Evolutionary conservation across 1,284 basidiomycete genomes (phyloP).

Genomic region (Pseudozyma sp.): DNA sequence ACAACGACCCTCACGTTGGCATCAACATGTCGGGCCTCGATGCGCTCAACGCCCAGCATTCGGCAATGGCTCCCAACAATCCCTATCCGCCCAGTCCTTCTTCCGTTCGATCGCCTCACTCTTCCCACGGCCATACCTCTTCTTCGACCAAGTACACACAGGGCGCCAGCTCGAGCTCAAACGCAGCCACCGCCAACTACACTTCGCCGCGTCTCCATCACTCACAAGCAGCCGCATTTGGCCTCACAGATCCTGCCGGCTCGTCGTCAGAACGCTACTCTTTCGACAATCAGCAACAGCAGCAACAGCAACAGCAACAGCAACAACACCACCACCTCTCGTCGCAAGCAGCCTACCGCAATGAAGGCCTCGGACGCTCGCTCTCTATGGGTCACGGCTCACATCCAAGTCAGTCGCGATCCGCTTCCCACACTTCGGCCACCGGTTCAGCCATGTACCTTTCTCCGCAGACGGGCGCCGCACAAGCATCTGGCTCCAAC

Average conservation of each 20-base stretch:
- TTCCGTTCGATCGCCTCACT: conserved; percentile 40
- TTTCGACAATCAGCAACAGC: conserved; percentile 31
- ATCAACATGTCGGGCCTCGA: conserved; percentile 52
- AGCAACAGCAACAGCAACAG: conserved; percentile 7
- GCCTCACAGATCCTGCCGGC: conserved; percentile 14
- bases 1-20: conserved; percentile 49
- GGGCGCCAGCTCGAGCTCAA: conserved; percentile 15
- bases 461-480: conserved; percentile 31
- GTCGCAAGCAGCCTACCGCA: conserved; percentile 26
- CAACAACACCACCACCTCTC: conserved; percentile 10
- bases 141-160: conserved; percentile 34
- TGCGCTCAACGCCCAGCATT: conserved; percentile 22
- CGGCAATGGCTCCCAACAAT: conserved; percentile 4
- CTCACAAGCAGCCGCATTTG: conserved; percentile 22
- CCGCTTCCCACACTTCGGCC: conserved; percentile 17
- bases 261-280: conserved; percentile 28
- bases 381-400: conserved; percentile 49
- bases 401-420: conserved; percentile 25
- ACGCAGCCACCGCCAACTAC: conserved; percentile 14
- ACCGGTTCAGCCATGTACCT: conserved; percentile 39
- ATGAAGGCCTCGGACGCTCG: conserved; percentile 39
- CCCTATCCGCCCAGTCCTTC: conserved; percentile 41
- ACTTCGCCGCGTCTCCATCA: conserved; percentile 40
- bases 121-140: conserved; percentile 36
- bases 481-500: conserved; percentile 17